phyloP scores from a whole-genome alignment of 352 stramenopile genomes.

The Bremia lactucae region DNA sequence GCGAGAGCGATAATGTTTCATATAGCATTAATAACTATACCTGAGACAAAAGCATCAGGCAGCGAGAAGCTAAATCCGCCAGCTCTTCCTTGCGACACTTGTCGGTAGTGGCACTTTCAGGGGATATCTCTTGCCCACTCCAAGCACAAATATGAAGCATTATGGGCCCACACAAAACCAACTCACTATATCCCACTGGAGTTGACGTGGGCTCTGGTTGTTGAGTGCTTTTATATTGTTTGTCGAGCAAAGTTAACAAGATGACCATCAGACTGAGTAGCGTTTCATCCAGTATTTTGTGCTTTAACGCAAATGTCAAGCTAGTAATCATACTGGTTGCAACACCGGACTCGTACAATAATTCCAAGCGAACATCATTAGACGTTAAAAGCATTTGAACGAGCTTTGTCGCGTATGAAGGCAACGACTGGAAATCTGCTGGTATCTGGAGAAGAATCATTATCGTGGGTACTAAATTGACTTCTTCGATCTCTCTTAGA shows the following conservation, averaged over 20 bases:
- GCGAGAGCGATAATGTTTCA: too few species aligned
- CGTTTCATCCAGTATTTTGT: conserved; percentile 1
- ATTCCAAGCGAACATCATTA: conserved; percentile 3
- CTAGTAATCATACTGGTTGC: conserved; percentile 13
- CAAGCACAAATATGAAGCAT: conserved; percentile 29
- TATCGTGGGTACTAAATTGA: conserved; percentile 16
- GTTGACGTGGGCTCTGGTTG: background rate
- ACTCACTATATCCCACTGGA: conserved; percentile 20
- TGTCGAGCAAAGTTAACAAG: conserved; percentile 26
- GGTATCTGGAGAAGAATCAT: conserved; percentile 27
- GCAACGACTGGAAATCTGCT: conserved; percentile 16
- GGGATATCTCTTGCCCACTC: background rate
- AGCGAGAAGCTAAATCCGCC: conserved; percentile 37
- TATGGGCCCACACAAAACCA: conserved; percentile 19
- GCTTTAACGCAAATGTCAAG: conserved; percentile 16
- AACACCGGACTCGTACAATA: conserved; percentile 29
- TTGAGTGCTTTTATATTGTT: conserved; percentile 21
- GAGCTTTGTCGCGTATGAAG: conserved; percentile 24
- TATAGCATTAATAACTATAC: too few species aligned
- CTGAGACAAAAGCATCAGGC: conserved; percentile 52
- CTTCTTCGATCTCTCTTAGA: conserved; percentile 10
- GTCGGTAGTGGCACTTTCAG: background rate
- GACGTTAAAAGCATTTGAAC: conserved; percentile 26
- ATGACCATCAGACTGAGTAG: conserved; percentile 26
- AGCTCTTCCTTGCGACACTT: conserved; percentile 3